phyloP scores from a whole-genome alignment of 495 filamentous ascomycete species.

The Penicillium fimorum region DNA sequence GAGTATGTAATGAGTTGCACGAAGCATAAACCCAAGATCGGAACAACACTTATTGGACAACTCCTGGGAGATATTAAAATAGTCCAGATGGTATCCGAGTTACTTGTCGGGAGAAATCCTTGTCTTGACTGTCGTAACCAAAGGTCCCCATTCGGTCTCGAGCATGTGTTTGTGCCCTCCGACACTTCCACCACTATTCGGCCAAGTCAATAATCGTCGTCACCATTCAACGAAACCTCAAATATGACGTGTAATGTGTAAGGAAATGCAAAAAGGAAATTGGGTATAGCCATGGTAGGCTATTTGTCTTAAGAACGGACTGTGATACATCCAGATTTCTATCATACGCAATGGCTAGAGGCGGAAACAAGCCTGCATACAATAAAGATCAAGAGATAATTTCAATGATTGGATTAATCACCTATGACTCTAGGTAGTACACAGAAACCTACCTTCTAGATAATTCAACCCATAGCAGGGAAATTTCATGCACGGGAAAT shows the following conservation, averaged over 20 bases:
- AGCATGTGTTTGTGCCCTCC: slow-evolving; percentile 18
- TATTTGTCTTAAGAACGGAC: neutral
- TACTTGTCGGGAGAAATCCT: slow-evolving; percentile 2
- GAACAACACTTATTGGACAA: slow-evolving; percentile 21
- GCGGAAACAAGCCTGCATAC: neutral
- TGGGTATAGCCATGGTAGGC: neutral
- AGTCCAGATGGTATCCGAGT: neutral
- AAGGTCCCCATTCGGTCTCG: slow-evolving; percentile 6
- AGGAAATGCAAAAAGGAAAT: neutral
- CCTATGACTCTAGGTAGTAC: neutral
- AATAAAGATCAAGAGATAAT: neutral
- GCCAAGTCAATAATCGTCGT: slow-evolving; percentile 6
- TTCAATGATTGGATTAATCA: neutral
- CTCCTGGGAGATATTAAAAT: slow-evolving; percentile 11
- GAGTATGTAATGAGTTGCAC: slow-evolving; percentile 1
- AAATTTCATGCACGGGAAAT: neutral
- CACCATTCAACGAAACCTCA: slow-evolving; percentile 1
- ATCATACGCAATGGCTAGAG: too few relatives aligned
- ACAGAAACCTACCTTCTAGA: neutral
- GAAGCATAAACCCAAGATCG: slow-evolving; percentile 13
- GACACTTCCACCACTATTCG: slow-evolving; percentile 10
- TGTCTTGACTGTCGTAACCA: slow-evolving; percentile 7
- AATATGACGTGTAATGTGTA: neutral
- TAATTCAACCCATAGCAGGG: too few relatives aligned
- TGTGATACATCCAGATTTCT: neutral